These are phyloP conservation scores for Aspergillus flavus DNA, from an alignment of 2,329 filamentous ascomycete genomes.

Conservation along the genomic window DNA sequence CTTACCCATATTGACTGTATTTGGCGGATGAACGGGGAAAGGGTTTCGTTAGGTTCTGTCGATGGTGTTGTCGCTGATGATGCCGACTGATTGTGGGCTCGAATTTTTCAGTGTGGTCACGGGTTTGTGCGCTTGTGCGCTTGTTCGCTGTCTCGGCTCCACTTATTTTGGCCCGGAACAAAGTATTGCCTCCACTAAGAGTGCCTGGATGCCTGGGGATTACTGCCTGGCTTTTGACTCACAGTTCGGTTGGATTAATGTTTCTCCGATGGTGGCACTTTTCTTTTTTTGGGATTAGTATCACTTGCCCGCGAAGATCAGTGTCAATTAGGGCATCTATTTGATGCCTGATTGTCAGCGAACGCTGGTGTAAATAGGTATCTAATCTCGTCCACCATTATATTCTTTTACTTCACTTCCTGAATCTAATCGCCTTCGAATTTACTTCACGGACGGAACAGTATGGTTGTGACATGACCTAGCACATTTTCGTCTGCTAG, in stretches of 20 bases:
- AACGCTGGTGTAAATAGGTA: too few relatives aligned
- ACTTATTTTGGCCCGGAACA: constrained; percentile 5
- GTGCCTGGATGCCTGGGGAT: constrained; percentile 1
- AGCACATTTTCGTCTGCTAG: not conserved
- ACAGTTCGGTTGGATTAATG: constrained; percentile 3
- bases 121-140: constrained; percentile 17
- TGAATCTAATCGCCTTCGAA: not conserved
- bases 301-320: too few relatives aligned
- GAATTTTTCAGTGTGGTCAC: constrained; percentile 18
- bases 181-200: constrained; percentile 6
- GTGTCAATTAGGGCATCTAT: not conserved
- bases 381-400: not conserved
- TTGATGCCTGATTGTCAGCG: too few relatives aligned
- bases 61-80: constrained; percentile 14
- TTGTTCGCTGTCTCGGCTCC: not conserved
- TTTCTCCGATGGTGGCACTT: not conserved
- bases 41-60: constrained; percentile 7
- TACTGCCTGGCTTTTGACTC: not conserved
- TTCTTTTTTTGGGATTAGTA: too few relatives aligned
- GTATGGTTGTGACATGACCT: not conserved
- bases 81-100: constrained; percentile 9
- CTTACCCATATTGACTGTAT: constrained; percentile 18
- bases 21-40: constrained; percentile 4
- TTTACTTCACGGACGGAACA: not conserved
- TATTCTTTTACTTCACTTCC: not conserved